Base-by-base conservation (phyloP, 306 rosid species). In the Quercus aquifolioides region DNA sequence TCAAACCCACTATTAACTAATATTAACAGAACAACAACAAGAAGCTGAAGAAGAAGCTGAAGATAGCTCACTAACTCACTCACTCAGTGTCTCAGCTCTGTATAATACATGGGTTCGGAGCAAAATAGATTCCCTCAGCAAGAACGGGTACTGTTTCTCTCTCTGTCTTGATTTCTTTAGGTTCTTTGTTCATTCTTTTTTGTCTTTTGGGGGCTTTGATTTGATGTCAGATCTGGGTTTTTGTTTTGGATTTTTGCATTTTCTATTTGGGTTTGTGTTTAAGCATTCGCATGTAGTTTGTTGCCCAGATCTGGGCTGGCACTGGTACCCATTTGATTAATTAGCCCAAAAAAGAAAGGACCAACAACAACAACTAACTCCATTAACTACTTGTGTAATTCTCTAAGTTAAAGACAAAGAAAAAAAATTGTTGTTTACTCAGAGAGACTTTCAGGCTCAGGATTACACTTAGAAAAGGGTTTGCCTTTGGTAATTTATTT, bases 121-220 rank as follows among this genome's bases (percentile, higher is more conserved):
- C 98, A 94, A 83, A 91, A 91, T 79, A 87, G 97, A 84, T 88
- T 91, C 86, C 97, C 97, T 79, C 94, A 88, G 59, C 94, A 84
- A 43, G 98, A 92, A 88, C 87, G 97, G 91, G 97, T 92, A 92
- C 21, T 55, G 63, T 67, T 63, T 52, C 79, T 81, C 72, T 74
- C 72, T 9, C 14, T 58, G 65, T 76, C 78, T 10, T 76, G 13
- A 67, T 28, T 60, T 59, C 25, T 5, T 62, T 55, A 65, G 5
- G 41, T 46, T 38, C 4, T 78, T 23, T 51, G n/a, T 19, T 71
- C 72, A 14, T 20, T 11, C 49, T 51, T 31, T 55, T 33, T 33
- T 12, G 26, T 31, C 43, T 46, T 46, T 35, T n/a, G 13, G 54
- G 51, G 28, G 8, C 26, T 20, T 26, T 2, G 55, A 38, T 69